Conservation (phyloP, 495 filamentous ascomycete species). For the Bryoglossum gracile region DNA sequence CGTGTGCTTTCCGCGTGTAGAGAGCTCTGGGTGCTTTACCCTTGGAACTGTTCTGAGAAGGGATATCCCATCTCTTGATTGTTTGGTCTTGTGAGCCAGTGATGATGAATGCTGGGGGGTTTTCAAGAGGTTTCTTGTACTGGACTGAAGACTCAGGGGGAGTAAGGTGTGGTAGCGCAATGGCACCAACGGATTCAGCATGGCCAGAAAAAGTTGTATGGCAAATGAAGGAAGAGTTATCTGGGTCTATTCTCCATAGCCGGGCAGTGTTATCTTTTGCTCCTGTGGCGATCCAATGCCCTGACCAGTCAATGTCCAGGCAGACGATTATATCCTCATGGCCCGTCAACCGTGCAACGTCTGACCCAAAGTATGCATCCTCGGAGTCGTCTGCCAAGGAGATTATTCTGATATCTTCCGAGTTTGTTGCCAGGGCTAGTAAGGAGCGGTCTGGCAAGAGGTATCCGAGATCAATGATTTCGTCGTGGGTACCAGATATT, state of each 20-base stretch:
- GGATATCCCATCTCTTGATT: constrained; percentile 82
- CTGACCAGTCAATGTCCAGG: constrained; percentile 90
- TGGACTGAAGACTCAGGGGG: constrained; percentile 60
- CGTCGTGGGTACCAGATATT: constrained; percentile 94
- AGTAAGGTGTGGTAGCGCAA: constrained; percentile 63
- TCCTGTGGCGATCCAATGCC: constrained; percentile 91
- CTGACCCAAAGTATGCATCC: constrained; percentile 67
- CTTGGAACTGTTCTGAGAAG: constrained; percentile 34
- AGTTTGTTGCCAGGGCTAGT: constrained; percentile 89
- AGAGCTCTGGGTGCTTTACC: constrained; percentile 45
- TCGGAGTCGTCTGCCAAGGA: constrained; percentile 44
- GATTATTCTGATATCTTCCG: constrained; percentile 84
- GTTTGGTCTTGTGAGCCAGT: constrained; percentile 94
- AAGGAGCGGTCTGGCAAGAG: constrained; percentile 70
- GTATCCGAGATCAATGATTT: constrained; percentile 89
- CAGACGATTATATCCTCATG: constrained; percentile 96
- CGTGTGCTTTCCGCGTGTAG: constrained; percentile 89
- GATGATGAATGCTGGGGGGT: constrained; percentile 76
- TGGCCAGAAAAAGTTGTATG: constrained; percentile 81
- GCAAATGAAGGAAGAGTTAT: constrained; percentile 65
- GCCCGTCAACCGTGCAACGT: constrained; percentile 75
- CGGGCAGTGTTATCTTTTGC: constrained; percentile 94
- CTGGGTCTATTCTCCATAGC: constrained; percentile 82
- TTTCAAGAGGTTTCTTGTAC: constrained; percentile 56
- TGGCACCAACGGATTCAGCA: constrained; percentile 89